Evolutionary conservation across 2,329 filamentous ascomycete genomes (phyloP).

Genomic region (Alternaria sp.): DNA sequence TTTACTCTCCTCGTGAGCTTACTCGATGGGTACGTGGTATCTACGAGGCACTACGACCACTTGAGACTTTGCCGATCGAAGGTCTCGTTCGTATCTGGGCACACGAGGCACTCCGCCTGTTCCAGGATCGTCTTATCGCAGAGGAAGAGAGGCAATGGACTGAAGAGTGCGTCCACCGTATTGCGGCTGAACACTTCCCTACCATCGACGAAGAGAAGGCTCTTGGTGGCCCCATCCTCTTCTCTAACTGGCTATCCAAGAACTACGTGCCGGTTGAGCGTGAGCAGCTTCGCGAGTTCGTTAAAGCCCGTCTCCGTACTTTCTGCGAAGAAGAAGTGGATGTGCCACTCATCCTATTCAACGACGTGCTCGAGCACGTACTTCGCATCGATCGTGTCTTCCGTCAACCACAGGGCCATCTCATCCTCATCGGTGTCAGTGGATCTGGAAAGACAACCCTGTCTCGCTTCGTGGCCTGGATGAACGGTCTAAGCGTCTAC

Average conservation of each 20-base stretch:
- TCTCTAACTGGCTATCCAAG: constrained; percentile 99
- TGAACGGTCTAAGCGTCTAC: constrained; percentile 99
- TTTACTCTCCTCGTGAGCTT: constrained; percentile 98
- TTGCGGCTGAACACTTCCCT: constrained; percentile 91
- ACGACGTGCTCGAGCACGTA: constrained; percentile 97
- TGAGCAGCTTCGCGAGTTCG: constrained; percentile 93
- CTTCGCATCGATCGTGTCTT: constrained; percentile 98
- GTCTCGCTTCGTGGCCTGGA: constrained; percentile 98
- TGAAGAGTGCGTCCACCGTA: constrained; percentile 81
- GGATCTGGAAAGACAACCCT: constrained; percentile 98
- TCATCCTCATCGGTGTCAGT: constrained; percentile 98
- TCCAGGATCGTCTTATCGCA: constrained; percentile 94
- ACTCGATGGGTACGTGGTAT: constrained; percentile 97
- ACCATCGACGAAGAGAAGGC: constrained; percentile 91
- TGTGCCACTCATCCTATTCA: constrained; percentile 97
- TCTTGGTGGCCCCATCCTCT: constrained; percentile 90
- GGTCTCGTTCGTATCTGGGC: constrained; percentile 97
- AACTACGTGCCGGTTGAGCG: constrained; percentile 97
- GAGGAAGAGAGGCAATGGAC: constrained; percentile 97
- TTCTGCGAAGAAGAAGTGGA: constrained; percentile 99
- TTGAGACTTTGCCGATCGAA: constrained; percentile 87
- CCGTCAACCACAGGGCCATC: constrained; percentile 94
- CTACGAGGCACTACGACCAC: constrained; percentile 92
- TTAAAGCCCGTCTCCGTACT: constrained; percentile 94
- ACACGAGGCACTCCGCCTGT: constrained; percentile 92